A percentile compares a stretch with the other conserved stretches of the same genome.
Evolutionary conservation across 116 monocot species (phyloP).

Genomic region (Zostera marina): DNA sequence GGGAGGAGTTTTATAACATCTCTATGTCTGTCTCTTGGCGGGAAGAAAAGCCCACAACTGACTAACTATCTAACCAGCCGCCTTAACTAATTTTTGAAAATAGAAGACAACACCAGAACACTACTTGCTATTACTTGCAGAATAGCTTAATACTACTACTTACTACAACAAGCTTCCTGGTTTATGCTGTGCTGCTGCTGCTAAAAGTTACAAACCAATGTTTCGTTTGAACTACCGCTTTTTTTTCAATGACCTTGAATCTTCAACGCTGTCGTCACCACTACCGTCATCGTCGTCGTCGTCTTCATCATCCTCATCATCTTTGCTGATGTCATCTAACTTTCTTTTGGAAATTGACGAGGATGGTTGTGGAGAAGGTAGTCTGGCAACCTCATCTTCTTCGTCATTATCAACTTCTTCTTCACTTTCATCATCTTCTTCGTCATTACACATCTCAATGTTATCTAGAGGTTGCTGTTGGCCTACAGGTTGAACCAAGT

Average conservation of each 20-base stretch:
- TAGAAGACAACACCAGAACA: no score
- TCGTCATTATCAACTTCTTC: constrained; percentile 49
- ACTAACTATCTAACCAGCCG: no score
- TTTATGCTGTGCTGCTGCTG: no score
- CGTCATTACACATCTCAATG: constrained; percentile 25
- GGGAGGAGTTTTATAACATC: no score
- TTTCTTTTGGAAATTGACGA: constrained; percentile 35
- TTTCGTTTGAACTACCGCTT: no score
- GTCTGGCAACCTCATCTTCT: constrained; percentile 9
- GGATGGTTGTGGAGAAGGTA: constrained; percentile 2
- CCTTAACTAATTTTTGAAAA: no score
- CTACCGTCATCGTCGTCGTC: constrained; percentile 2
- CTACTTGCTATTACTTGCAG: no score
- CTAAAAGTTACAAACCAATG: no score
- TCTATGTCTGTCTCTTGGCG: no score
- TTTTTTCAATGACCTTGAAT: constrained; percentile 23
- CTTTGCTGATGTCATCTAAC: constrained; percentile 15
- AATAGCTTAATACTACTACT: no score
- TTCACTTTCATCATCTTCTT: constrained; percentile 22
- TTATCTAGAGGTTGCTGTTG: constrained; percentile 19
- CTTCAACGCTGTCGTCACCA: constrained; percentile 26
- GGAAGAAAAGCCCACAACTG: no score
- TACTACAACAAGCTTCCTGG: no score
- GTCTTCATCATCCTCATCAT: neutral
- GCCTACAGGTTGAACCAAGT: constrained; percentile 27